Evolutionary conservation across 345 rosid genomes (phyloP).

Genomic region (Corchorus capsularis): DNA sequence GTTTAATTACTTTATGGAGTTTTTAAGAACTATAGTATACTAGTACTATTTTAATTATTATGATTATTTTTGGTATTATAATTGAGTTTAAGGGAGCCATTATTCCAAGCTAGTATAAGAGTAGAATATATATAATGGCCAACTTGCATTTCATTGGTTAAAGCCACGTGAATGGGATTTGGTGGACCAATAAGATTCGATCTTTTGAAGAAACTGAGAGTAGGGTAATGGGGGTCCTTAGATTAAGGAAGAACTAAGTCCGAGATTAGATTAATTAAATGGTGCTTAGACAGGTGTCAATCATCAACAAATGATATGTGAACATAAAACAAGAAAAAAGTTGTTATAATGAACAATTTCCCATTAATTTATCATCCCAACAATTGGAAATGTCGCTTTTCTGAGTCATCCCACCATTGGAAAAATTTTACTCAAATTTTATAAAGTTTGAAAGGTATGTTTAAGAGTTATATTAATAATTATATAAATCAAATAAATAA

Average conservation of each 20-base stretch:
- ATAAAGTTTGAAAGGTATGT: background rate
- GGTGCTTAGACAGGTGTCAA: slow-evolving; percentile 36
- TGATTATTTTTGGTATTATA: no score
- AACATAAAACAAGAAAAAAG: slow-evolving; percentile 15
- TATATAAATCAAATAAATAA: background rate
- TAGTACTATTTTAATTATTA: no score
- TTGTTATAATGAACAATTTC: slow-evolving; percentile 9
- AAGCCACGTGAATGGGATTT: slow-evolving; percentile 29
- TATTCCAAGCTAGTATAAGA: background rate
- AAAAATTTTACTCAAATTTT: background rate
- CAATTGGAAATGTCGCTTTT: slow-evolving; percentile 4
- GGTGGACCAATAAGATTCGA: slow-evolving; percentile 32
- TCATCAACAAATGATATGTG: slow-evolving; percentile 28
- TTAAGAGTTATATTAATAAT: background rate
- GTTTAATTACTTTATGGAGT: background rate
- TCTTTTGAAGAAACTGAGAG: slow-evolving; percentile 14
- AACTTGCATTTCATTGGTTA: slow-evolving; percentile 22
- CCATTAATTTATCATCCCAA: slow-evolving; percentile 27
- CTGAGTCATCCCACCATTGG: slow-evolving; percentile 11
- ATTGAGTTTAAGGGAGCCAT: background rate
- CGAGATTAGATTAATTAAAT: background rate
- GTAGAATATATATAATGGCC: background rate
- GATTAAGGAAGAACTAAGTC: slow-evolving; percentile 6
- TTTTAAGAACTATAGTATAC: no score
- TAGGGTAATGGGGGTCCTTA: background rate